Base-by-base conservation (phyloP, 2,329 filamentous ascomycete genomes). In the Fusarium camptoceras region DNA sequence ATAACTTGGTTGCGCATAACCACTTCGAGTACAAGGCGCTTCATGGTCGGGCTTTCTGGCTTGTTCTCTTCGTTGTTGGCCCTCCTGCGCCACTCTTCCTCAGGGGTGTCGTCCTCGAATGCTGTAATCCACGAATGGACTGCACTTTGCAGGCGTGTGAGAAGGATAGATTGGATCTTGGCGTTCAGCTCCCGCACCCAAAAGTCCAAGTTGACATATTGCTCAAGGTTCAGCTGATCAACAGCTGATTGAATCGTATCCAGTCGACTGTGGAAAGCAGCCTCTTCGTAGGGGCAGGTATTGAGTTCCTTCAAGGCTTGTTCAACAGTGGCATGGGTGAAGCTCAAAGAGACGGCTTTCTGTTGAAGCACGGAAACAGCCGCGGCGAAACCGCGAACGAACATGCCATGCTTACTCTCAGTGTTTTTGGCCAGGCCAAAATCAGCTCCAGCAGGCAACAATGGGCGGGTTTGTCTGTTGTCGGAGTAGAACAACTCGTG, bases 1-100 rank as follows among this genome's bases (percentile, higher is more conserved):
- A 99, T 97, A 71, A 98, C 92, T 79, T 99, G 96, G 75, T 98
- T 98, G 31, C 93, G 92, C 94, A 99, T 99, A 8, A 94, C 96
- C 57, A 99, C 91, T 78, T 99, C 96, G 73, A 98, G 93, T 18
- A 96, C 86, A 25, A 97, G 87, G 30, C 87, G 88, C 74, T 88
- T 90, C 81, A 97, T 89, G 6, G 85, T 85, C 0, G 93, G 93
- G 5, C 82, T 81, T 59, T 88, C 85, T 31, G 82, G 81, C 70
- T 83, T 86, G 46, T 72, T 70, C 50, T 82, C 80, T 30, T 86
- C 85, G 12, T 82, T 82, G 11, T 80, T 80, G 22, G 82, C 68
- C 70, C 83, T 83, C 73, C 86, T 88, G 53, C 87, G 83, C 49
- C 85, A 83, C 65, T 82, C 87, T 47, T 87, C 85, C 42, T 87